Conservation (phyloP, 1,139 yeast genomes). For the Wickerhamomyces sp. region DNA sequence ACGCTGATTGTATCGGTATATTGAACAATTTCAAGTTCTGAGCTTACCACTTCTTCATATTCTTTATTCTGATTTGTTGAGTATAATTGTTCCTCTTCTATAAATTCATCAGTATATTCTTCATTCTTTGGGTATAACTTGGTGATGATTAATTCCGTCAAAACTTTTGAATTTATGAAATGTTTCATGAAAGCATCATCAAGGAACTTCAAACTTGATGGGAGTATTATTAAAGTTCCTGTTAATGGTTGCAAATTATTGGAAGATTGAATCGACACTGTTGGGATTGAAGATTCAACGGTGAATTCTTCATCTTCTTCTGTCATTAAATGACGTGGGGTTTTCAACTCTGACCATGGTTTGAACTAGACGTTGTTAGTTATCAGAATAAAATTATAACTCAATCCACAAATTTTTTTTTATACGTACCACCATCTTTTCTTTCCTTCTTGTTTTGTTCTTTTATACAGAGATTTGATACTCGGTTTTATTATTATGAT, state of each 20-base stretch:
- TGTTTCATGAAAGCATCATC: conserved; percentile 9
- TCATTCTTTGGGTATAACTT: background rate
- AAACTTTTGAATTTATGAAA: background rate
- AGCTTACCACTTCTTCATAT: conserved; percentile 15
- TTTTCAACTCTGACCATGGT: conserved; percentile 41
- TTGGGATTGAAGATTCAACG: conserved; percentile 1
- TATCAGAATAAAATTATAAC: background rate
- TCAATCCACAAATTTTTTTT: background rate
- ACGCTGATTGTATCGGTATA: conserved; percentile 19
- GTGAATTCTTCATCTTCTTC: conserved; percentile 31
- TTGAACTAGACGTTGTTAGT: conserved; percentile 32
- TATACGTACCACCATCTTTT: conserved; percentile 3
- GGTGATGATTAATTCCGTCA: background rate
- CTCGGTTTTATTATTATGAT: too few relatives aligned
- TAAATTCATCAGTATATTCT: conserved; percentile 32
- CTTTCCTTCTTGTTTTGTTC: background rate
- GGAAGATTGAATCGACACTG: background rate
- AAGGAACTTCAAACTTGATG: conserved; percentile 11
- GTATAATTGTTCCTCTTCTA: conserved; percentile 54
- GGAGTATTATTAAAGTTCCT: conserved; percentile 9
- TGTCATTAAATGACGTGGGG: conserved; percentile 43
- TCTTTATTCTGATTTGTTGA: conserved; percentile 27
- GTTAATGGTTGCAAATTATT: background rate
- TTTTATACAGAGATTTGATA: background rate
- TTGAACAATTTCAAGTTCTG: conserved; percentile 24